A percentile compares a stretch with the other conserved stretches of the same genome.
These are phyloP conservation scores for Rubia tinctorum DNA, from an alignment of 305 asterid species.

Conservation along the genomic window DNA sequence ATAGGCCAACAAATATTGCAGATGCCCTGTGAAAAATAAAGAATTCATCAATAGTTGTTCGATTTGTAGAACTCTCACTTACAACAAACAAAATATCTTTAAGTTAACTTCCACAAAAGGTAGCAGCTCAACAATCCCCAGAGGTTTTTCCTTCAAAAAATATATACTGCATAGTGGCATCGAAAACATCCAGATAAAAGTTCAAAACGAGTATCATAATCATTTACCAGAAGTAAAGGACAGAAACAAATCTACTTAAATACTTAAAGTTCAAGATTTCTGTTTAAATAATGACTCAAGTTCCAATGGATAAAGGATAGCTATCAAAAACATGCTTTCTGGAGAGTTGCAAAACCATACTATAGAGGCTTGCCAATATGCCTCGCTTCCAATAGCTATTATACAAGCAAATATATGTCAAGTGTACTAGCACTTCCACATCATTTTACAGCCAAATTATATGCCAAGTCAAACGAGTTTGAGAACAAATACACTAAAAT, in stretches of 20 bases:
- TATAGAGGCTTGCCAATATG: not conserved
- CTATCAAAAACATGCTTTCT: not conserved
- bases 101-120: conserved; percentile 5
- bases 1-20: conserved; percentile 69
- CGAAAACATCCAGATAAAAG: not conserved
- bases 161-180: not conserved
- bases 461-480: not conserved
- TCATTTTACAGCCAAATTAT: not conserved
- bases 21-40: conserved; percentile 52
- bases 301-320: not conserved
- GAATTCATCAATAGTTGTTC: not conserved
- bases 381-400: not conserved
- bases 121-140: not conserved
- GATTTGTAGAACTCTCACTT: not conserved
- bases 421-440: not conserved
- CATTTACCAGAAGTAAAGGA: not conserved
- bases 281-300: not conserved
- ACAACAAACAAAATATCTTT: not conserved
- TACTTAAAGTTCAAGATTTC: not conserved
- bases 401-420: not conserved
- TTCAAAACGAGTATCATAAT: not conserved
- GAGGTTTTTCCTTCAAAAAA: not conserved
- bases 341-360: not conserved
- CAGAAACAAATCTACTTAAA: not conserved
- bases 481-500: not conserved